Base-by-base conservation (phyloP, 148 eudicot genomes). In the Pharnaceum exiguum region DNA sequence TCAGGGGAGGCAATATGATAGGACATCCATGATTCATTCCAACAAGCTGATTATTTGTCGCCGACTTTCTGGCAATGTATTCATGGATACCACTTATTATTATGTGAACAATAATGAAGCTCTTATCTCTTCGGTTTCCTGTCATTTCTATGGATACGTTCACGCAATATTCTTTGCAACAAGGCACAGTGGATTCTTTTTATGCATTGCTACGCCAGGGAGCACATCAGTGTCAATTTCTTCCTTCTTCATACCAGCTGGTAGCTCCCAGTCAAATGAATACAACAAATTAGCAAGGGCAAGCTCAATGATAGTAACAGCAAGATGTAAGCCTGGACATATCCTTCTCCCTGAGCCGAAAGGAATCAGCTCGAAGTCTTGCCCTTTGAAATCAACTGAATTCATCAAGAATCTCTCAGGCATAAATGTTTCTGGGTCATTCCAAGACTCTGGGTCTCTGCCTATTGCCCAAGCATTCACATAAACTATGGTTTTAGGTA, bases 271-370 rank as follows among this genome's bases (percentile, higher is more conserved):
- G 7, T 80, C 66, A 44, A 80, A 80, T 30, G 23, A 37, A 48
- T 68, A 65, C 7, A 80, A 7, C 54, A 80, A 60, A 57, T 71
- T 76, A 1, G 78, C 75, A 5, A 80, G 65, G 10, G 55, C 38
- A 0, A 76, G 60, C 62, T 67, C 73, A n/a, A 73, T 47, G 32
- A 38, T 70, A 4, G 72, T 57, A 30, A 49, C 25, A 22, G 78
- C 84, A 19, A 79, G 16, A 2, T 57, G 40, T 25, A 73, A 10
- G 1, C 72, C 79, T 1, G 85, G 79, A 32, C 85, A 77, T 9
- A 55, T 45, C 62, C 82, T 71, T 23, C 78, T 55, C 8, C 81
- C 85, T 0, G 77, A 48, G 1, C 83, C 80, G 22, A 79, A 75
- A 2, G 83, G 79, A 24, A 71, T 28, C 7, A 69, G 30, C 50